Conservation (phyloP, 495 filamentous ascomycete genomes). For the Penicillium antarcticum region DNA sequence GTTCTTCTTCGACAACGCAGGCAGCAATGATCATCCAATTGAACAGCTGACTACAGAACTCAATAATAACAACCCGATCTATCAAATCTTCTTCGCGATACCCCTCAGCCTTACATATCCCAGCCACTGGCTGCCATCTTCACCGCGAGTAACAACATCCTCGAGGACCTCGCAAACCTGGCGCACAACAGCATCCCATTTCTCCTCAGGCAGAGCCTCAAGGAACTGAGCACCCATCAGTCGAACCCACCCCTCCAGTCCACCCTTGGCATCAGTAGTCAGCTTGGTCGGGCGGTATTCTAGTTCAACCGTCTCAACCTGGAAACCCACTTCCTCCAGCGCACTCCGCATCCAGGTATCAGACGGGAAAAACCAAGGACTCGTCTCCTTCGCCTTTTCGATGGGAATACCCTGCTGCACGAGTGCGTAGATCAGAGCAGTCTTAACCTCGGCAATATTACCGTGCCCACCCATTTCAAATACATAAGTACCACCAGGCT, state of each 20-base stretch:
- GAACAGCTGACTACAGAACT: not conserved
- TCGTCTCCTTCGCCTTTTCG: conserved; percentile 40
- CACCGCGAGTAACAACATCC: conserved; percentile 43
- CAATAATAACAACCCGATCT: not conserved
- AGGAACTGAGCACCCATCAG: conserved; percentile 63
- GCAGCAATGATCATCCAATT: not conserved
- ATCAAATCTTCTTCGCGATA: conserved; percentile 1
- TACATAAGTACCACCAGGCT: conserved; percentile 56
- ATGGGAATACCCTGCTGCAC: conserved; percentile 53
- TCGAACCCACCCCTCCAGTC: conserved; percentile 68
- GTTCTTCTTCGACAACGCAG: conserved; percentile 32
- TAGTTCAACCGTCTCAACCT: conserved; percentile 56
- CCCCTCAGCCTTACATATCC: conserved; percentile 66
- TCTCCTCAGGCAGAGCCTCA: conserved; percentile 45
- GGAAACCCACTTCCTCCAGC: conserved; percentile 56
- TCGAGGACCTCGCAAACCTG: conserved; percentile 62
- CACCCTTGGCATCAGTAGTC: conserved; percentile 40
- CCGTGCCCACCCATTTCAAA: conserved; percentile 76
- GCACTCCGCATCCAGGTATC: conserved; percentile 50
- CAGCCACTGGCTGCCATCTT: conserved; percentile 60
- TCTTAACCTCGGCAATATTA: conserved; percentile 63
- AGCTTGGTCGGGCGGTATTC: conserved; percentile 64
- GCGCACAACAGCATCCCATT: conserved; percentile 51
- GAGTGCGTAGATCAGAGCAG: conserved; percentile 51
- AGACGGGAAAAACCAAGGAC: conserved; percentile 75